Evolutionary conservation across 192 early-diverging fungal genomes (phyloP).

Genomic region (Backusella tarrabulga): DNA sequence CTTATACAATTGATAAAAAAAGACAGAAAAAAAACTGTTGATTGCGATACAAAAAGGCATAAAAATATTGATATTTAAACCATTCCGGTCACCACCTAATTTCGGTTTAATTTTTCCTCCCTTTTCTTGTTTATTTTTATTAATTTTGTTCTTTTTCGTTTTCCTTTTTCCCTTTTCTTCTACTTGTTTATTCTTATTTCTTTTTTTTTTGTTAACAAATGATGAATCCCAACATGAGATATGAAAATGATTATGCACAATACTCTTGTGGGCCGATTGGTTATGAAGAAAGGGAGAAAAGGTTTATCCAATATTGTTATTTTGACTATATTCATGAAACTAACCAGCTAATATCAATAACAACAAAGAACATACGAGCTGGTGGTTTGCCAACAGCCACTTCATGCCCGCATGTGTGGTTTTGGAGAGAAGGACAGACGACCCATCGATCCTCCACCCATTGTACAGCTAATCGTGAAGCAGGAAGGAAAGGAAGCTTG

Average conservation of each 20-base stretch:
- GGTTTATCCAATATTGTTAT: not conserved
- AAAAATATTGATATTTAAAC: not conserved
- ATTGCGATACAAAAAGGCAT: not conserved
- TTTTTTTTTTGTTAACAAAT: not conserved
- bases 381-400: constrained; percentile 70
- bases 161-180: not conserved
- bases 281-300: constrained; percentile 16
- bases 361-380: constrained; percentile 56
- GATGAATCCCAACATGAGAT: constrained; percentile 2
- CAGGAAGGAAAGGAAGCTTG: constrained; percentile 53
- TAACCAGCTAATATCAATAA: not conserved
- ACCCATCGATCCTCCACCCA: constrained; percentile 74
- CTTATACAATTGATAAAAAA: no score
- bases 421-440: constrained; percentile 81
- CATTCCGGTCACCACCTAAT: not conserved
- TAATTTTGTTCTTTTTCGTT: not conserved
- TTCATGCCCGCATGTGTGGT: constrained; percentile 80
- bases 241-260: not conserved
- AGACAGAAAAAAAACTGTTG: not conserved
- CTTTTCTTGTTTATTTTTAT: not conserved
- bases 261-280: constrained; percentile 8
- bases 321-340: not conserved
- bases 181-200: not conserved
- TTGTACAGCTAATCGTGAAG: constrained; percentile 65
- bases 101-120: not conserved